Conservation (phyloP, 805 yeast genomes). For the Candida insectorum region DNA sequence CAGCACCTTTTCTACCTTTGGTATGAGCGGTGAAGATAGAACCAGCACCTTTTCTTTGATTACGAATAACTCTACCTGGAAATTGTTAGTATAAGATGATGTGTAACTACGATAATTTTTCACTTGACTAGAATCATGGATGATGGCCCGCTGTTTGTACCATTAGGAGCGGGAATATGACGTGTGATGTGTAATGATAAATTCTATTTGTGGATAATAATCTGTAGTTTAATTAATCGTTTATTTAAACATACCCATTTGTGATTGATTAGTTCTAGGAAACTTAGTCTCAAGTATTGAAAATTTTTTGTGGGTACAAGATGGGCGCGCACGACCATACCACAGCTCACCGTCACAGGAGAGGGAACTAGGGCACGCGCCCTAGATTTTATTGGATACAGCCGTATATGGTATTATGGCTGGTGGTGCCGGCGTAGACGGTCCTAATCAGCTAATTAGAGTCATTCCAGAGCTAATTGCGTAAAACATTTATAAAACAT, state of each 20-base stretch:
- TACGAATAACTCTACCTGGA: conserved; percentile 97
- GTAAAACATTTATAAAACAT: background rate
- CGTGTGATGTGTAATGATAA: too few relatives aligned
- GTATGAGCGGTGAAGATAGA: conserved; percentile 99
- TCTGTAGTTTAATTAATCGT: too few relatives aligned
- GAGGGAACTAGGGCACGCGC: conserved; percentile 3
- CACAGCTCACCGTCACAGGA: too few relatives aligned
- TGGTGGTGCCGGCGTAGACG: background rate
- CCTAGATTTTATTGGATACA: too few relatives aligned
- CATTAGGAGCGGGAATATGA: too few relatives aligned
- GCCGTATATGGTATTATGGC: too few relatives aligned
- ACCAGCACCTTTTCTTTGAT: conserved; percentile 99
- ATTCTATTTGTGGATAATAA: too few relatives aligned
- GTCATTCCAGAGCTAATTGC: background rate
- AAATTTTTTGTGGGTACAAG: conserved; percentile 10
- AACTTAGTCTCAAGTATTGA: conserved; percentile 5
- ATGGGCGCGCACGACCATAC: conserved; percentile 2
- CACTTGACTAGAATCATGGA: background rate
- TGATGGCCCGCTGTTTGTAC: background rate
- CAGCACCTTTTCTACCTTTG: conserved; percentile 99
- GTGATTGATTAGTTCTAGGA: conserved; percentile 19
- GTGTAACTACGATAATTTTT: too few relatives aligned
- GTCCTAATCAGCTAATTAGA: background rate
- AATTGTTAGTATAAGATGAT: background rate
- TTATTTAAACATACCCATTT: conserved; percentile 26